Base-by-base conservation (phyloP, 768 basidiomycete species). In the Candolleomyces eurysporus region DNA sequence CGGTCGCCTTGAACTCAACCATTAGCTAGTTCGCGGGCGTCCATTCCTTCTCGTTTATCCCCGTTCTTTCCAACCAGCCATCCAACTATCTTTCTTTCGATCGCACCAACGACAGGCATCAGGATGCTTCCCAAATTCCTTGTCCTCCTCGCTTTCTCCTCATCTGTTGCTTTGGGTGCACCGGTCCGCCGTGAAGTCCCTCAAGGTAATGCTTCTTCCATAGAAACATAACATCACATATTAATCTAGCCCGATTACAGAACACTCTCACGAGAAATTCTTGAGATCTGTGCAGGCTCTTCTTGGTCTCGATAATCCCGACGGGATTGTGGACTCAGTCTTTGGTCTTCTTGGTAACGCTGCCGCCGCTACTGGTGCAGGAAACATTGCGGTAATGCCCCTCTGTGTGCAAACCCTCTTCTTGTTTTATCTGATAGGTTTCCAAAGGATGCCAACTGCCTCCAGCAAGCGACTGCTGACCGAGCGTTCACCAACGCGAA, bases 401-500 rank as follows among this genome's bases (percentile, higher is more conserved):
- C 5, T 56, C 36, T 30, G 7, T 14, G 39, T 5, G 59, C 17
- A n/a, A 31, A 43, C 21, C 4, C 21, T 48, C 14, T 45, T 50
- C 53, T 26, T 13, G 55, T 21, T 7, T 21, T 26, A 46, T 26
- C 52, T 42, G 43, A 55, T 39, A 26, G 10, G 32, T 56, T 50
- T n/a, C 21, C 36, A 7, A 57, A 84, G 81, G 81, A 88, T 66
- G 69, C 82, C 9, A 82, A 80, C 58, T 89, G 87, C 69, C 77
- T 89, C 19, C 87, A 88, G 67, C 84, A 86, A 75, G 84, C 83
- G 0, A 82, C 80, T 6, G 86, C 86, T 50, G 86, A 88, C 66
- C 85, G 84, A 67, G 88, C 88, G 0, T 90, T 89, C 76, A 86
- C 86, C 39, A 89, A 89, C 68, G 87, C 87, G 48, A 89, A 89